Base-by-base conservation (phyloP, 129 eudicot species). In the Sambucus nigra region DNA sequence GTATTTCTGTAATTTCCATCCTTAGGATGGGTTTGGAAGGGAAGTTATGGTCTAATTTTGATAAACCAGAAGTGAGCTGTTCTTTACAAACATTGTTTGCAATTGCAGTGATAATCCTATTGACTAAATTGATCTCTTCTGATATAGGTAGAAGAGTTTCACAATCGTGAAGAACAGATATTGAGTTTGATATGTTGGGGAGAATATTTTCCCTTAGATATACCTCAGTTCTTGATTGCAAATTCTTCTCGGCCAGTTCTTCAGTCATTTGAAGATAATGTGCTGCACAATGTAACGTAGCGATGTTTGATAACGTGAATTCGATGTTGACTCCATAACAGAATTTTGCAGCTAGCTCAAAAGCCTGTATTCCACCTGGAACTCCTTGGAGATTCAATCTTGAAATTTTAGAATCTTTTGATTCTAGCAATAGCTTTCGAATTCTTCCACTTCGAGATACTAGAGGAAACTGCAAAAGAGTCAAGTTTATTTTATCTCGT, bases 291-390 rank as follows among this genome's bases (percentile, higher is more conserved):
- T 87, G 69, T 0, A 92, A 87, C 72, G 57, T 73, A 18, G 99
- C 96, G 0, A 92, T 84, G 42, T 92, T 92, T 18, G 94, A 68
- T 25, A 77, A 67, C n/a, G 84, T 76, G 24, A 86, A 72, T 56
- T 92, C 99, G n/a, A 78, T 53, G 69, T 73, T 80, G n/a, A 86
- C 65, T 3, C 99, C 99, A 50, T 86, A 92, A 24, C 94, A 92
- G 66, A 86, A 86, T 59, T 92, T 92, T 46, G 99, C 94, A 35
- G 85, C 91, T 2, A 76, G 76, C 77, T 92, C 96, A 23, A 92
- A 92, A n/a, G 99, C 79, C 47, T 80, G 87, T 12, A 91, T 41
- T 56, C 99, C 99, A 1, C 99, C 99, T 23, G 99, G 99, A 5
- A 86, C 66, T 15, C 63, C 67, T 2, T 72, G 73, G 19, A 92